Percentiles rank a stretch among this genome's conserved stretches.
Conservation (phyloP, 176 grass and related monocot genomes). For the Lolium rigidum region DNA sequence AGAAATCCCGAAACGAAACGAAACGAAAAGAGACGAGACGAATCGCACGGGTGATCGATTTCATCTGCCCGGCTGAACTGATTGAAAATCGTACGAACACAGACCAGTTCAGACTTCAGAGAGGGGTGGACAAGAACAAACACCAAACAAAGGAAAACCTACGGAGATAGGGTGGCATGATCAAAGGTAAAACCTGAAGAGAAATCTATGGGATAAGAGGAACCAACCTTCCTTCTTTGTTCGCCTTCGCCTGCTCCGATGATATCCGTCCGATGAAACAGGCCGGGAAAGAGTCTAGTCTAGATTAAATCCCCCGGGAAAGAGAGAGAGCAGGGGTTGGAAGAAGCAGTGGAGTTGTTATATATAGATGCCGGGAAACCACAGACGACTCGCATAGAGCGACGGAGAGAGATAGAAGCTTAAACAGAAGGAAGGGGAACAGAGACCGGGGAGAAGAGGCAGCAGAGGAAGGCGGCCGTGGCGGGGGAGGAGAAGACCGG, state of each 20-base stretch:
- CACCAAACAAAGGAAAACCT: not conserved
- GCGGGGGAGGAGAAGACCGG: not conserved
- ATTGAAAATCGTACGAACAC: not conserved
- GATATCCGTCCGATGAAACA: constrained; percentile 28
- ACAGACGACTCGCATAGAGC: not conserved
- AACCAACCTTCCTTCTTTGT: constrained; percentile 33
- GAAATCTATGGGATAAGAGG: not conserved
- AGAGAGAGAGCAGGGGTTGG: not conserved
- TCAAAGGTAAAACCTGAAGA: constrained; percentile 5
- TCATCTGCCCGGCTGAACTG: not conserved
- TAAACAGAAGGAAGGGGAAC: not conserved
- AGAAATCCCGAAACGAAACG: not conserved
- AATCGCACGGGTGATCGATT: not conserved
- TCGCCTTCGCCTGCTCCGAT: not conserved
- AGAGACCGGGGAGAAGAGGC: not conserved
- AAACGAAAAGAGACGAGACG: not conserved
- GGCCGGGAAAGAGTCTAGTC: constrained; percentile 14
- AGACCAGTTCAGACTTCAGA: not conserved
- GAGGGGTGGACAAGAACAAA: not conserved
- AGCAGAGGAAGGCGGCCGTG: constrained; percentile 28
- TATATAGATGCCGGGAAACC: constrained; percentile 45
- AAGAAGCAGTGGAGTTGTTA: constrained; percentile 40
- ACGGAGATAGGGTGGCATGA: not conserved
- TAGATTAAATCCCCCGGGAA: not conserved
- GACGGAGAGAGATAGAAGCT: not conserved